A percentile compares a stretch with the other conserved stretches of the same genome.
These are phyloP conservation scores for Tolypocladium pustulatum DNA, from an alignment of 2,329 filamentous ascomycete species.

Conservation along the genomic window DNA sequence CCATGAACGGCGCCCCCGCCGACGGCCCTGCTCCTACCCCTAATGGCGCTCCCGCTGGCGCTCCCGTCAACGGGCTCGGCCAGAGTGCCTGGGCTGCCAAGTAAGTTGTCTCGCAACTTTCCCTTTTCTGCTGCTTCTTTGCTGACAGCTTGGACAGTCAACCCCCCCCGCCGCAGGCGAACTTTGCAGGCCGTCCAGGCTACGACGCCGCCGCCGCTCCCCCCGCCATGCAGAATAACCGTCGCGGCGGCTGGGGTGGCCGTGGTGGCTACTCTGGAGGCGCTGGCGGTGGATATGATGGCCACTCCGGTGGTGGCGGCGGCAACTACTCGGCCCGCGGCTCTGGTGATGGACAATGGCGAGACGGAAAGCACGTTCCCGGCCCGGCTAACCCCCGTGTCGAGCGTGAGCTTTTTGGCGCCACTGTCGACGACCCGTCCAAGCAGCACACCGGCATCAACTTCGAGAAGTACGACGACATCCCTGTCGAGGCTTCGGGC, in stretches of 20 bases:
- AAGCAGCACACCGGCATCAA: conserved; percentile 99
- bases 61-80: conserved; percentile 21
- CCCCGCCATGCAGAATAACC: conserved; percentile 14
- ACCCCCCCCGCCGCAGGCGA: conserved; percentile 1
- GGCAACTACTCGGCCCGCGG: conserved; percentile 54
- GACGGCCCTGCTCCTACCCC: conserved; percentile 1
- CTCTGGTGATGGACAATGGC: conserved; percentile 93
- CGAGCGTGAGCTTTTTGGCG: conserved; percentile 92
- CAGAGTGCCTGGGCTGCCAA: conserved; percentile 42
- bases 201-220: conserved; percentile 11
- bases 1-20: conserved; percentile 4
- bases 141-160: conserved; percentile 2
- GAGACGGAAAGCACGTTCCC: conserved; percentile 90
- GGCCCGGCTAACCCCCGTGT: conserved; percentile 80
- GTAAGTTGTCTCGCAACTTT: conserved; percentile 21
- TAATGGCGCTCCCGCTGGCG: conserved; percentile 11
- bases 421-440: conserved; percentile 74
- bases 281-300: conserved; percentile 23
- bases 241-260: conserved; percentile 22
- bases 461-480: conserved; percentile 99
- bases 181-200: conserved; percentile 22
- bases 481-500: conserved; percentile 94
- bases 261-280: conserved; percentile 25
- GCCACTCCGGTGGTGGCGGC: conserved; percentile 25
- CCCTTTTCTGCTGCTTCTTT: not conserved